These are phyloP conservation scores for Rhytidiadelphus loreus DNA, from an alignment of 225 moss, liverwort and hornwort genomes.

Conservation along the genomic window DNA sequence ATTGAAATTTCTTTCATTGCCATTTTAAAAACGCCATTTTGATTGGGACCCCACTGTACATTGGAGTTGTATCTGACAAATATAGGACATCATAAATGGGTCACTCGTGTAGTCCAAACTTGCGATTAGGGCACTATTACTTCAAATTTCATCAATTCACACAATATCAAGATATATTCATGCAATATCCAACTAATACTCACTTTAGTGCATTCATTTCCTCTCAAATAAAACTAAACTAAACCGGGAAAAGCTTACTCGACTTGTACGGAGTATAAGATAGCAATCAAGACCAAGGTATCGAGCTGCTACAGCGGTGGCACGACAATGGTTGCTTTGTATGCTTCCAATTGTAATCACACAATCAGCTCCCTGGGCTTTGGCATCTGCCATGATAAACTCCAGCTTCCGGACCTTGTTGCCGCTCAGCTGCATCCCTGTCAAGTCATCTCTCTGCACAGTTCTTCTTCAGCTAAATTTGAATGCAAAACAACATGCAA, in stretches of 20 bases:
- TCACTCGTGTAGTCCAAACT: neutral
- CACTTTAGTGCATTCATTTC: neutral
- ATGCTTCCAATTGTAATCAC: conserved; percentile 87
- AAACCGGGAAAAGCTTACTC: conserved; percentile 13
- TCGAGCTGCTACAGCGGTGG: conserved; percentile 82
- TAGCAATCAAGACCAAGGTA: conserved; percentile 75
- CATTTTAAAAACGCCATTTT: no score
- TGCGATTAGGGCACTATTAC: no score
- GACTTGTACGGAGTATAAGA: conserved; percentile 80
- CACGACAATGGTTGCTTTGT: conserved; percentile 93
- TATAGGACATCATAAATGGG: no score
- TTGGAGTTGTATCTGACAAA: neutral
- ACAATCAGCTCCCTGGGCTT: conserved; percentile 82
- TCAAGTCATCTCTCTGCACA: conserved; percentile 92
- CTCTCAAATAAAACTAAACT: neutral
- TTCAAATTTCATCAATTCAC: neutral
- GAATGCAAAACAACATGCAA: neutral
- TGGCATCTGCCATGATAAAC: conserved; percentile 86
- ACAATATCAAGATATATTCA: neutral
- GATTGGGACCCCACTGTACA: no score
- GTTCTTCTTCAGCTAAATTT: neutral
- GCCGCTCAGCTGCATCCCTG: conserved; percentile 95
- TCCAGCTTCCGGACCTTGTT: conserved; percentile 97
- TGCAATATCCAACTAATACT: no score
- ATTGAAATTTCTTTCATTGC: no score